Evolutionary conservation across 164 flowering plant species (phyloP).

Genomic region (Tinospora cordifolia): DNA sequence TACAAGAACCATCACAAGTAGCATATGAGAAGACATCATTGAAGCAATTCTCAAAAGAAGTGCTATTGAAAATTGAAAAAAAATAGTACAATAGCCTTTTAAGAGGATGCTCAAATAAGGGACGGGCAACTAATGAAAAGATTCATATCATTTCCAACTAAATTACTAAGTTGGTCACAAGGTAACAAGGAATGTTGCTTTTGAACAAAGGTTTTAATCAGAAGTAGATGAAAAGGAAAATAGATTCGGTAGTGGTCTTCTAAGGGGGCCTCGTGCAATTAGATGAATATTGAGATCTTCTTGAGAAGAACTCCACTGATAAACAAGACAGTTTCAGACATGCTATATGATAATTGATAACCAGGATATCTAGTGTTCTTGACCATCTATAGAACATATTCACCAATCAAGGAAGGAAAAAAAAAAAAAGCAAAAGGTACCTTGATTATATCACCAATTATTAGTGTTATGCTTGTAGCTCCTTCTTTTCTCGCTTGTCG

Average conservation of each 20-base stretch:
- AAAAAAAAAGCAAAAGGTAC: slow-evolving; percentile 27
- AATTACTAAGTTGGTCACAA: too few relatives aligned
- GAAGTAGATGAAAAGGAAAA: too few relatives aligned
- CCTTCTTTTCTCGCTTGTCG: slow-evolving; percentile 98
- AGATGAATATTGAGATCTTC: background rate
- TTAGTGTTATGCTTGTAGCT: slow-evolving; percentile 74
- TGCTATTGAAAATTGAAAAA: too few relatives aligned
- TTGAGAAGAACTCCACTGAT: background rate
- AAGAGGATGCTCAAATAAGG: too few relatives aligned
- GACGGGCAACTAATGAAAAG: too few relatives aligned
- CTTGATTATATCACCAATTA: slow-evolving; percentile 83
- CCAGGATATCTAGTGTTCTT: background rate
- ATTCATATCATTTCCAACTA: too few relatives aligned
- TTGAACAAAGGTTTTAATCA: too few relatives aligned
- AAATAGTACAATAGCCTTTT: too few relatives aligned
- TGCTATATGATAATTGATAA: background rate
- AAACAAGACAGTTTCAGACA: background rate
- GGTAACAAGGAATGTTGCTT: too few relatives aligned
- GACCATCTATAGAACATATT: background rate
- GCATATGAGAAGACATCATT: too few relatives aligned
- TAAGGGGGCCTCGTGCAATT: background rate
- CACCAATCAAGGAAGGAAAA: background rate
- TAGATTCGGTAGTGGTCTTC: background rate
- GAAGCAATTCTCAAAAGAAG: too few relatives aligned
- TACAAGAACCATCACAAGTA: too few relatives aligned